phyloP scores from a whole-genome alignment of 345 rosid species.

The Rhodamnia rubescens region DNA sequence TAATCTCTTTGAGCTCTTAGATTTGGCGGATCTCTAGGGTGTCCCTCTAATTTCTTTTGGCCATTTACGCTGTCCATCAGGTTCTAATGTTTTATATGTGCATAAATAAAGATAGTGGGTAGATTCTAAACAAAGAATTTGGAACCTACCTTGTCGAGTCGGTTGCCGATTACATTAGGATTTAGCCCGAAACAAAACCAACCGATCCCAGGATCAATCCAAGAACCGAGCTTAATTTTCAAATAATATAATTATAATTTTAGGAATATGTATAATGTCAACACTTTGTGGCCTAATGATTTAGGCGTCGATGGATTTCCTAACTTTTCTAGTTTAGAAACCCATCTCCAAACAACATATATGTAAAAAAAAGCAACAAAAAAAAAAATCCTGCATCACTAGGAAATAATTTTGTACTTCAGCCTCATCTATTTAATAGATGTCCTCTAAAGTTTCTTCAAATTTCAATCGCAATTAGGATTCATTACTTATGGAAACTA shows the following conservation, averaged over 20 bases:
- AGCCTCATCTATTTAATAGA: too few relatives aligned
- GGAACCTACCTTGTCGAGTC: background rate
- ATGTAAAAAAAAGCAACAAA: too few relatives aligned
- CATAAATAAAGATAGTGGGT: background rate
- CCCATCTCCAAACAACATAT: background rate
- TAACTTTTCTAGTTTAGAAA: background rate
- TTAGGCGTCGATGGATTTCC: background rate
- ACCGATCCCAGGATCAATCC: background rate
- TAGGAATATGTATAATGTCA: background rate
- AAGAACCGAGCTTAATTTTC: background rate
- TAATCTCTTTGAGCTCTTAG: background rate
- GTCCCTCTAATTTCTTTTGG: background rate
- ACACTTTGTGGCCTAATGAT: background rate
- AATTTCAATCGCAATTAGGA: too few relatives aligned
- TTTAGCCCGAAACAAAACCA: background rate
- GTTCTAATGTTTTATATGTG: background rate
- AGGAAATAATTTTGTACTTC: too few relatives aligned
- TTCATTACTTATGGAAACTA: too few relatives aligned
- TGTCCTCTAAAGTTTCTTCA: too few relatives aligned
- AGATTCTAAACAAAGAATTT: rapidly evolving
- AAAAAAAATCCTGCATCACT: too few relatives aligned
- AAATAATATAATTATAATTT: background rate
- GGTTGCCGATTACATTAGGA: rapidly evolving
- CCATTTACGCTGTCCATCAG: background rate
- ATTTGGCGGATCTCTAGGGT: background rate